These are phyloP conservation scores for Nannochloropsis granulata DNA, from an alignment of 108 stramenopile species.

Conservation along the genomic window DNA sequence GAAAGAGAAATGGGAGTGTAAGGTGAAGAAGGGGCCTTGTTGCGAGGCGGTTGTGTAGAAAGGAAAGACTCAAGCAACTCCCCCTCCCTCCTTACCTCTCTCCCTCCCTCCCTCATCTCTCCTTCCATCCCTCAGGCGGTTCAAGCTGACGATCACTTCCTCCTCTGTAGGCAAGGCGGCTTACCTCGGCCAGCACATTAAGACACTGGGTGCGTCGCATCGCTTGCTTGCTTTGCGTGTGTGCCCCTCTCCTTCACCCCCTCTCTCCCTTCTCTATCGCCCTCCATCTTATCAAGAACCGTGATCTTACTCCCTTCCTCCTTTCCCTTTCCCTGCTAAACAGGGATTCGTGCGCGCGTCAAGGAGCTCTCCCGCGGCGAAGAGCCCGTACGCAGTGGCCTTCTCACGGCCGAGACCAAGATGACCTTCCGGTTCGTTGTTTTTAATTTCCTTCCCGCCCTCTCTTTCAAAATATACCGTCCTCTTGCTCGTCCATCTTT, in stretches of 20 bases:
- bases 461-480: background rate
- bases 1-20: background rate
- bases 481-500: background rate
- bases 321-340: background rate
- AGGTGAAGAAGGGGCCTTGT: background rate
- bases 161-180: background rate
- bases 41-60: background rate
- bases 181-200: background rate
- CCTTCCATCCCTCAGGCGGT: background rate
- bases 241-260: background rate
- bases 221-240: too few relatives aligned
- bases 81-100: background rate
- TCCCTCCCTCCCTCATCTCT: background rate
- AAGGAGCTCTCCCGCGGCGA: constrained; percentile 5
- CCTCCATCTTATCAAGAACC: background rate
- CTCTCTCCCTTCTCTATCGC: background rate
- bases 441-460: background rate
- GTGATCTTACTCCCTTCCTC: background rate
- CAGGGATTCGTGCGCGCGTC: constrained; percentile 15
- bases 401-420: constrained; percentile 27
- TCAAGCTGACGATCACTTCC: background rate
- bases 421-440: constrained; percentile 34
- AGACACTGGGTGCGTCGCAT: background rate
- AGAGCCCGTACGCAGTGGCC: constrained; percentile 4
- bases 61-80: background rate